These are phyloP conservation scores for Eucalyptus curtisii DNA, from an alignment of 345 rosid species.

Conservation along the genomic window DNA sequence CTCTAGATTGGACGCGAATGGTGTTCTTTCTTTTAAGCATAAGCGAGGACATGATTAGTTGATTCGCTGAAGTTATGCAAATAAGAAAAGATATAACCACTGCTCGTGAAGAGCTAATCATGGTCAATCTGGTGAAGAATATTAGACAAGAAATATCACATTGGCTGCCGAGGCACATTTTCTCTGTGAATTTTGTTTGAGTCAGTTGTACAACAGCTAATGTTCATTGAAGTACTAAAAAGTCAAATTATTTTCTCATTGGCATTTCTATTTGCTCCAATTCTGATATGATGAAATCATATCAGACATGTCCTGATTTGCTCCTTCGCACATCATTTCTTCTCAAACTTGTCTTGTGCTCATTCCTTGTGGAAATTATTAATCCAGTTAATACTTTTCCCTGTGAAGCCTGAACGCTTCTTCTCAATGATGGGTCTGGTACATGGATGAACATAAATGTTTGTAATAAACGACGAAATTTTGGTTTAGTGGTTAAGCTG, in stretches of 20 bases:
- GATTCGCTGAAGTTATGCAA: not conserved
- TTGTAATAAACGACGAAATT: not conserved
- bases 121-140: not conserved
- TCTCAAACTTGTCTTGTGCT: not conserved
- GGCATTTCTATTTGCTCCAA: not conserved
- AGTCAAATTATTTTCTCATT: not conserved
- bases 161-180: not conserved
- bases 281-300: not conserved
- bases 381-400: not conserved
- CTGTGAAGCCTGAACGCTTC: not conserved
- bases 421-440: not conserved
- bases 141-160: not conserved
- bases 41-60: not conserved
- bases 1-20: not conserved
- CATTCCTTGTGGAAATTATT: not conserved
- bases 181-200: not conserved
- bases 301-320: not conserved
- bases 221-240: not conserved
- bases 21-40: not conserved
- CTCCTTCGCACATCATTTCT: not conserved
- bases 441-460: not conserved
- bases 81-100: not conserved
- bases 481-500: not conserved
- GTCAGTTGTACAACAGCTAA: not conserved
- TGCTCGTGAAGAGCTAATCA: not conserved